A percentile compares a stretch with the other conserved stretches of the same genome.
Evolutionary conservation across 2,329 filamentous ascomycete genomes (phyloP).

Genomic region (Cadophora sp.): DNA sequence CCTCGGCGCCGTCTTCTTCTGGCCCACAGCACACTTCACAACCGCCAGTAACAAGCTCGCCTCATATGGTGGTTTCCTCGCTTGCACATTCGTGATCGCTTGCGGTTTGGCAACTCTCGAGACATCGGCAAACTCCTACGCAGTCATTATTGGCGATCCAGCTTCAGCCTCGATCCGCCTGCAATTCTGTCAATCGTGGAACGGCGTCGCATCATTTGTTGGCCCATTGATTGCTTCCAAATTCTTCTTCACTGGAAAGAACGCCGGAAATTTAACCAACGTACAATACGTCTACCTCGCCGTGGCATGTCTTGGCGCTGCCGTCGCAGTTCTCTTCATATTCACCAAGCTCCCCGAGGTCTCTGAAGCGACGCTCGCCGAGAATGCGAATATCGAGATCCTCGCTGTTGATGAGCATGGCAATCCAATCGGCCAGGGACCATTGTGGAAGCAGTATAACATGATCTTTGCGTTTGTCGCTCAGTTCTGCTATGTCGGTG

Average conservation of each 20-base stretch:
- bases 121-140: conserved; percentile 78
- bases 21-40: conserved; percentile 77
- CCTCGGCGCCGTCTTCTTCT: conserved; percentile 81
- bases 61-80: conserved; percentile 79
- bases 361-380: conserved; percentile 54
- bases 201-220: conserved; percentile 76
- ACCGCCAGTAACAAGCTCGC: conserved; percentile 56
- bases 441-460: conserved; percentile 74
- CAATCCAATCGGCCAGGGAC: conserved; percentile 50
- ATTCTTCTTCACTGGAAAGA: conserved; percentile 68
- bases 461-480: conserved; percentile 79
- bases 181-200: conserved; percentile 76
- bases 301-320: conserved; percentile 75
- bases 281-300: conserved; percentile 86
- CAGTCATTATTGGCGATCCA: conserved; percentile 73
- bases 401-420: conserved; percentile 57
- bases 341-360: conserved; percentile 70
- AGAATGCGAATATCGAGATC: conserved; percentile 50
- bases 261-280: conserved; percentile 72
- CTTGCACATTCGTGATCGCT: conserved; percentile 75
- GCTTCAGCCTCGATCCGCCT: conserved; percentile 77
- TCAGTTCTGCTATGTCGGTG: conserved; percentile 80
- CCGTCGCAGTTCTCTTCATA: conserved; percentile 70
- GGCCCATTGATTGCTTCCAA: conserved; percentile 76
- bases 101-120: conserved; percentile 79